Conservation (phyloP, 2,329 filamentous ascomycete genomes). For the Aspergillus costaricaensis region DNA sequence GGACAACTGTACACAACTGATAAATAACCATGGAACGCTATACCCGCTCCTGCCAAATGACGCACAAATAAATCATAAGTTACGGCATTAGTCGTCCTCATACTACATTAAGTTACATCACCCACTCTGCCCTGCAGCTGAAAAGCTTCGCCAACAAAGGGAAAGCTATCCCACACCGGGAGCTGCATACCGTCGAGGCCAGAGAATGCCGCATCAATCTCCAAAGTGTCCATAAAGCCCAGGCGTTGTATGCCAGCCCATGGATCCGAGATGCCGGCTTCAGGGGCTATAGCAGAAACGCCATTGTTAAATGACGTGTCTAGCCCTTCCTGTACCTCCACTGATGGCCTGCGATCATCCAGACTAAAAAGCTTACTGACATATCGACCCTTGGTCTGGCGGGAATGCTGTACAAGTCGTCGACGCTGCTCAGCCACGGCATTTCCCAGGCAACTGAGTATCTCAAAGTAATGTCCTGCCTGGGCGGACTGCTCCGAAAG, state of each 20-base stretch:
- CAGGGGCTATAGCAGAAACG: slow-evolving; percentile 5
- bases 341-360: slow-evolving; percentile 18
- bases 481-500: slow-evolving; percentile 56
- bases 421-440: slow-evolving; percentile 49
- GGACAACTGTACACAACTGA: too few relatives aligned
- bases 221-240: slow-evolving; percentile 16
- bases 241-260: slow-evolving; percentile 13
- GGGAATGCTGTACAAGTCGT: slow-evolving; percentile 29
- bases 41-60: background rate
- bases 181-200: slow-evolving; percentile 40
- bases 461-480: slow-evolving; percentile 60
- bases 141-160: slow-evolving; percentile 29
- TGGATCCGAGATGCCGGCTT: slow-evolving; percentile 17
- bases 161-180: slow-evolving; percentile 40
- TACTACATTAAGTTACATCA: background rate
- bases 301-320: slow-evolving; percentile 3
- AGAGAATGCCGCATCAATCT: slow-evolving; percentile 24
- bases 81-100: background rate
- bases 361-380: slow-evolving; percentile 42
- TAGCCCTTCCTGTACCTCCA: slow-evolving; percentile 10
- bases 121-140: background rate
- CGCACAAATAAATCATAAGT: background rate
- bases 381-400: slow-evolving; percentile 34
- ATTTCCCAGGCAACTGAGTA: slow-evolving; percentile 51
- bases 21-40: too few relatives aligned